Evolutionary conservation across 2,329 filamentous ascomycete genomes (phyloP).

Genomic region (Anthostomella pinea): DNA sequence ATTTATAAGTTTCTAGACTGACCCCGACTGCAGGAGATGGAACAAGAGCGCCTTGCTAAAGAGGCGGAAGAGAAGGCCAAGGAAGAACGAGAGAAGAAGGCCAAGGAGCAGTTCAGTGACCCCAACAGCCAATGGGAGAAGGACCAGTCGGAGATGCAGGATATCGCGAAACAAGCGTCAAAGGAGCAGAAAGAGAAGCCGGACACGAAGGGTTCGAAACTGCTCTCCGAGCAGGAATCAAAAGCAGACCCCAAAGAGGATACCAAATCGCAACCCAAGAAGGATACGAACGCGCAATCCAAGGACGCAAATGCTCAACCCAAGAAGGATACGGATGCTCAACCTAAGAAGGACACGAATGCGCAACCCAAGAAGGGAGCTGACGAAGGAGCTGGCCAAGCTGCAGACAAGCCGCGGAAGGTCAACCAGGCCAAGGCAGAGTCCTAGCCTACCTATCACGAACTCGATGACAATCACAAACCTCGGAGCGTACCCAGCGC

Average conservation of each 20-base stretch:
- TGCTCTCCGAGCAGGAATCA: not conserved
- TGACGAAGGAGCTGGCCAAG: conserved; percentile 18
- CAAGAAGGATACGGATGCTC: conserved; percentile 8
- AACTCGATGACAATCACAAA: no score
- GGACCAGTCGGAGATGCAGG: conserved; percentile 77
- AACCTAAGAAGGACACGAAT: conserved; percentile 18
- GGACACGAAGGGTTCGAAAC: not conserved
- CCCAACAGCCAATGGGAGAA: conserved; percentile 81
- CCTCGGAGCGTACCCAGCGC: no score
- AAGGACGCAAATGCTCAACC: not conserved
- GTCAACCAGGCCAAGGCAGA: conserved; percentile 21
- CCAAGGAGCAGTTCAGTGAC: conserved; percentile 78
- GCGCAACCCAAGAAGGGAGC: conserved; percentile 14
- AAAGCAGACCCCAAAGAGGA: not conserved
- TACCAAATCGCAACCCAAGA: not conserved
- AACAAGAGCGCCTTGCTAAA: conserved; percentile 74
- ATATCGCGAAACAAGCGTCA: conserved; percentile 57
- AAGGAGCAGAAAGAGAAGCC: conserved; percentile 17
- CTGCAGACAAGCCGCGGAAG: conserved; percentile 14
- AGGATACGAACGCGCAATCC: not conserved
- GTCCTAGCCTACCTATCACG: no score
- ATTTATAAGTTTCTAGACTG: conserved; percentile 9
- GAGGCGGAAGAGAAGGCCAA: conserved; percentile 78
- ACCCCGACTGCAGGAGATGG: conserved; percentile 69
- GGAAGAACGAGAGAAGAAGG: conserved; percentile 69